Evolutionary conservation across 208 protist genomes (phyloP).

Genomic region (Endotrypanum monterogeii): DNA sequence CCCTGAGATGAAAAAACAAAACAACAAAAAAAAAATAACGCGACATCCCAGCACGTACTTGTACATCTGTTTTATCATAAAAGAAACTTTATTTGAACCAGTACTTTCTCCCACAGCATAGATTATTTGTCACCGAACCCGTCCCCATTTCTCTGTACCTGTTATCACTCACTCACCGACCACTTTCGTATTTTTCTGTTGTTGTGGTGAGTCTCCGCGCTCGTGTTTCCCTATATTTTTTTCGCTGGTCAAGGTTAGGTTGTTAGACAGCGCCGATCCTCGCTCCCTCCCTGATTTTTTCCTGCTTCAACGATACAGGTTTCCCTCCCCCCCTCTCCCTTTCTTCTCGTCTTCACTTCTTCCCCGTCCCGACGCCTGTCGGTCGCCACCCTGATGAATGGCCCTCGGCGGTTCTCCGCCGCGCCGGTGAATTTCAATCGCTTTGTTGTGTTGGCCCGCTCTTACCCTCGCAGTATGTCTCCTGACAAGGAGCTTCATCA

Average conservation of each 20-base stretch:
- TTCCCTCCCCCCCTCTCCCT: neutral
- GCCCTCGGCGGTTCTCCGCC: constrained; percentile 29
- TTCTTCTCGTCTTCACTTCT: neutral
- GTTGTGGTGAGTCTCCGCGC: neutral
- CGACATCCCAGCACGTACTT: neutral
- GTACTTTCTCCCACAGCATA: neutral
- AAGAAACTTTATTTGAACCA: neutral
- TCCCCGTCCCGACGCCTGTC: neutral
- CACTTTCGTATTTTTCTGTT: neutral
- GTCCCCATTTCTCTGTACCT: neutral
- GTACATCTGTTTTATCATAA: neutral
- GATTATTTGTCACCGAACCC: neutral
- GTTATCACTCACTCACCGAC: neutral
- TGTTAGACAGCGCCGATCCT: neutral
- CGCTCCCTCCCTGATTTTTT: too few relatives aligned
- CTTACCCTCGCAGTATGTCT: constrained; percentile 57
- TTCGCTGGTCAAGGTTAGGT: neutral
- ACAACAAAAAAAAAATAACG: too few relatives aligned
- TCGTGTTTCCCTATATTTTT: neutral
- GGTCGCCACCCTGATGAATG: constrained; percentile 4
- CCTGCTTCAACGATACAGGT: neutral
- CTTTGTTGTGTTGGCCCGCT: constrained; percentile 56
- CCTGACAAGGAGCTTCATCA: constrained; percentile 75
- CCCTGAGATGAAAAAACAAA: neutral
- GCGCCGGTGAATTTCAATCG: constrained; percentile 69